Percentiles rank a stretch among this genome's conserved stretches.
Evolutionary conservation across 805 yeast genomes (phyloP).

Genomic region (Cyberlindnera americana): DNA sequence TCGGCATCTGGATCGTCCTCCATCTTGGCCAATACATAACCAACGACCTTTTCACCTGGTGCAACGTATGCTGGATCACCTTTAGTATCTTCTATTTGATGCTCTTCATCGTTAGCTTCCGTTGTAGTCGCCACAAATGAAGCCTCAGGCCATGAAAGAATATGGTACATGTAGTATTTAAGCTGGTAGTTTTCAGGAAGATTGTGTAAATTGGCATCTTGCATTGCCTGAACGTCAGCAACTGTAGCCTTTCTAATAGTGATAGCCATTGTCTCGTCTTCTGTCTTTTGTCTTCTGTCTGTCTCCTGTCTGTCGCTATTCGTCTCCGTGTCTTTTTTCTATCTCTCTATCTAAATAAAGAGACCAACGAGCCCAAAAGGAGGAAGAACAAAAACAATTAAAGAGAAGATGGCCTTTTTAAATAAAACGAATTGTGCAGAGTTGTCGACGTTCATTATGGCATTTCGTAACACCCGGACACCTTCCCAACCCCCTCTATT

Average conservation of each 20-base stretch:
- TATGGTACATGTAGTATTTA: conserved; percentile 91
- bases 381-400: too few species aligned
- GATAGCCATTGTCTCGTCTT: conserved; percentile 55
- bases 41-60: conserved; percentile 81
- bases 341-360: neutral
- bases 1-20: conserved; percentile 85
- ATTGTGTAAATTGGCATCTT: conserved; percentile 86
- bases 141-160: conserved; percentile 96
- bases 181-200: conserved; percentile 92
- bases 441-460: too few species aligned
- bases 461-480: too few species aligned
- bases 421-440: too few species aligned
- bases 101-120: conserved; percentile 20
- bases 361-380: too few species aligned
- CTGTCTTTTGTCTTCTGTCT: neutral
- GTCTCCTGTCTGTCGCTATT: neutral
- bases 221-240: conserved; percentile 89
- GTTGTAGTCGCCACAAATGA: conserved; percentile 87
- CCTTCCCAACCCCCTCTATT: too few species aligned
- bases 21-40: conserved; percentile 94
- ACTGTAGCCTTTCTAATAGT: conserved; percentile 86
- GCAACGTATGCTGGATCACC: conserved; percentile 63
- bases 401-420: too few species aligned
- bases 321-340: neutral
- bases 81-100: conserved; percentile 31